Evolutionary conservation across 176 grass and related monocot species (phyloP).

Genomic region (Triticum turgidum): DNA sequence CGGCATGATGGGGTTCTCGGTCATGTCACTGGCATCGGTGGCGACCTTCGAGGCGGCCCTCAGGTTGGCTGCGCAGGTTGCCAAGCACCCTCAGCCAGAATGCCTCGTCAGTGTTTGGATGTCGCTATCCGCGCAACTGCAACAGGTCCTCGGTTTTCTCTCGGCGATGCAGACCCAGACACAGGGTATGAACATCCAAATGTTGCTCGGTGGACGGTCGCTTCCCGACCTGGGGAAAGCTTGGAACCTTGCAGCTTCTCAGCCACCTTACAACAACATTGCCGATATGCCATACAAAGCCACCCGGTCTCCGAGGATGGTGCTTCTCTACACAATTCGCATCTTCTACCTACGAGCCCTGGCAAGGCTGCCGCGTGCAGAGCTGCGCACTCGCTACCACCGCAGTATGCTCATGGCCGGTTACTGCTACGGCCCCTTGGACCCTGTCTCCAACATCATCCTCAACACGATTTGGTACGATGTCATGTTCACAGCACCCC

Average conservation of each 20-base stretch:
- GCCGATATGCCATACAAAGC: neutral
- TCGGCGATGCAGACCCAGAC: neutral
- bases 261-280: neutral
- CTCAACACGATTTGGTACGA: constrained; percentile 13
- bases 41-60: neutral
- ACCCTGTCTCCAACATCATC: constrained; percentile 26
- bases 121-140: neutral
- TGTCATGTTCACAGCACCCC: neutral
- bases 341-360: constrained; percentile 24
- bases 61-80: neutral
- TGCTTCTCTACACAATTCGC: constrained; percentile 18
- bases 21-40: neutral
- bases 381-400: constrained; percentile 25
- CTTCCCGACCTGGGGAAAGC: neutral
- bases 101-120: neutral
- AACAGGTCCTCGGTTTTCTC: neutral
- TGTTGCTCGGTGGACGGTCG: neutral
- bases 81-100: constrained; percentile 2
- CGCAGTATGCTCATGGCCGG: constrained; percentile 34
- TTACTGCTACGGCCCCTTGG: constrained; percentile 27
- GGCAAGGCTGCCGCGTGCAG: neutral
- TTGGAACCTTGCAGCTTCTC: constrained; percentile 9
- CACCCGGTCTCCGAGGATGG: constrained; percentile 6
- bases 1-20: neutral
- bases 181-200: neutral